Base-by-base conservation (phyloP, 495 filamentous ascomycete species). In the Neurospora sp. region DNA sequence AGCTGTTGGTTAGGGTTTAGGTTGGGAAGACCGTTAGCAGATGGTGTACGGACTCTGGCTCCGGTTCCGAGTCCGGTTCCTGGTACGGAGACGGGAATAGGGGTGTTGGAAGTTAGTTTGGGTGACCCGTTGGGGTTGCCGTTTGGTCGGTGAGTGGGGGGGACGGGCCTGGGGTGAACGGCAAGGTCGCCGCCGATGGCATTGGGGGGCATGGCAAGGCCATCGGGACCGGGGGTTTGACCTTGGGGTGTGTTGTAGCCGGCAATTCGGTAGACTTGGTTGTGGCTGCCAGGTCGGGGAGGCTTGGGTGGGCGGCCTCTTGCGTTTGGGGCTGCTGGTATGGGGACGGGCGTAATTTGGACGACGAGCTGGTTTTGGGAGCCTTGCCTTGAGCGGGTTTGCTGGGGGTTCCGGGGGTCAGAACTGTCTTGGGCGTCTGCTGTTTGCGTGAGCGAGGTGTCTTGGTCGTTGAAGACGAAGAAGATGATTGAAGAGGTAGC, bases 251-350 rank as follows among this genome's bases (percentile, higher is more conserved):
- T 59, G 76, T 70, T 72, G 40, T 59, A 6, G 48, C 34, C 40
- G 71, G n/a, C 39, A 34, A 34, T 17, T 34, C 54, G 54, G 28
- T 66, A 19, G 54, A 66, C 48, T 71, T 71, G 69, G 5, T 4
- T 39, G 71, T 39, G 71, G 42, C 69, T 39, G 34, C 24, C 38
- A 73, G 71, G 71, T 78, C 80, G 28, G 76, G 79, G 19, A 43
- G 72, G 40, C 59, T 62, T 70, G 39, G 31, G n/a, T 69, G 17
- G 54, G 28, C 54, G 54, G 15, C 54, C 28, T 17, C 4, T 66
- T 66, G 54, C 5, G 15, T 31, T 36, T 34, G 54, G 15, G 54
- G 11, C 54, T 59, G 48, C 48, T 34, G 54, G 54, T 28, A 34
- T 15, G 54, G 54, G 54, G 28, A 8, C 54, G 54, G 54, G 54